Evolutionary conservation across 257 asterid species (phyloP).

Genomic region (Petunia secreta): DNA sequence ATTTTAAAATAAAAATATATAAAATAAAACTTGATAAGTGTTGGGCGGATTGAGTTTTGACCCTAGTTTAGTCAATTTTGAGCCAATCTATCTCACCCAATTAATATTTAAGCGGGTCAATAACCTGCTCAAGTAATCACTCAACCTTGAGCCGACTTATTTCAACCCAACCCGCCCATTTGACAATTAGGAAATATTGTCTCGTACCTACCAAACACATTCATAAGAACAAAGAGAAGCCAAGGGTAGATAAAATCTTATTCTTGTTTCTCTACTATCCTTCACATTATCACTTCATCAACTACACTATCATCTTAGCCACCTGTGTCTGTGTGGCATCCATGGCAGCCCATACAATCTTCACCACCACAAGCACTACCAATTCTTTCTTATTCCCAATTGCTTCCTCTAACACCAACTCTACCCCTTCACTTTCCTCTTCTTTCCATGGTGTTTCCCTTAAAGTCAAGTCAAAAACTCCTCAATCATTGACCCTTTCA

Average conservation of each 20-base stretch:
- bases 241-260: neutral
- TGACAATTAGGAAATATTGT: too few relatives aligned
- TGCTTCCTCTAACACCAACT: slow-evolving; percentile 38
- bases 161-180: too few relatives aligned
- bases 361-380: slow-evolving; percentile 40
- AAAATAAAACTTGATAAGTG: too few relatives aligned
- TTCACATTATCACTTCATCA: slow-evolving; percentile 13
- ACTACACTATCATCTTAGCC: neutral
- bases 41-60: too few relatives aligned
- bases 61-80: too few relatives aligned
- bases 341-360: slow-evolving; percentile 74
- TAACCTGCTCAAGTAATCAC: too few relatives aligned
- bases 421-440: slow-evolving; percentile 47
- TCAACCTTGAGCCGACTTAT: too few relatives aligned
- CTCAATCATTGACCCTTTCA: slow-evolving; percentile 51
- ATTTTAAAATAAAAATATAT: too few relatives aligned
- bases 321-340: slow-evolving; percentile 54
- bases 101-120: too few relatives aligned
- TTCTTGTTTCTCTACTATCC: neutral
- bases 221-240: neutral
- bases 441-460: slow-evolving; percentile 70
- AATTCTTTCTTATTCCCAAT: slow-evolving; percentile 34
- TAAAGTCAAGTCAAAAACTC: slow-evolving; percentile 42
- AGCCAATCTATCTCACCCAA: too few relatives aligned
- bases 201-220: too few relatives aligned